Percentiles rank a stretch among this genome's conserved stretches.
phyloP scores from a whole-genome alignment of 1,284 basidiomycete genomes.

The Peniophora sp. region DNA sequence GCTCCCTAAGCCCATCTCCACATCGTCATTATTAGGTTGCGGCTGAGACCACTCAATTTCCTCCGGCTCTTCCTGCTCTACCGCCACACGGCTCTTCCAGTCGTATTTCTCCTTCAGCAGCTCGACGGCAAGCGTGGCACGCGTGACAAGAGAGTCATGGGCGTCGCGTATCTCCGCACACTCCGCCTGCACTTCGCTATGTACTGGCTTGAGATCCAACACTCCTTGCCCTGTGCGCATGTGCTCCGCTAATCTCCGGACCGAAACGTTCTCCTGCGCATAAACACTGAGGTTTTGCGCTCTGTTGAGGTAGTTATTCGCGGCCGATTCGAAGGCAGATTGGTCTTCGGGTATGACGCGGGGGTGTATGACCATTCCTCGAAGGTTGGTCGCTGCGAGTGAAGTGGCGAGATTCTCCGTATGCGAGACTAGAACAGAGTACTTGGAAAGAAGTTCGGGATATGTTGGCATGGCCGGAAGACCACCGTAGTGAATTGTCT shows the following conservation, averaged over 20 bases:
- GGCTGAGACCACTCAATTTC: conserved; percentile 49
- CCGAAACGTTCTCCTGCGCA: conserved; percentile 57
- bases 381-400: conserved; percentile 35
- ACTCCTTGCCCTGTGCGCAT: conserved; percentile 34
- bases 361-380: conserved; percentile 51
- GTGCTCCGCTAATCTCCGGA: conserved; percentile 57
- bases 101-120: conserved; percentile 72
- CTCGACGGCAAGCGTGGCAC: conserved; percentile 62
- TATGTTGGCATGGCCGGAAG: conserved; percentile 57
- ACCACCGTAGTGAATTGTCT: conserved; percentile 51
- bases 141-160: conserved; percentile 64
- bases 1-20: conserved; percentile 11
- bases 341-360: conserved; percentile 50
- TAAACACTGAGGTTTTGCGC: conserved; percentile 71
- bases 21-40: conserved; percentile 27
- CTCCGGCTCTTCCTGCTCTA: conserved; percentile 68
- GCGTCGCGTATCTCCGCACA: conserved; percentile 56
- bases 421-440: conserved; percentile 73
- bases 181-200: conserved; percentile 56
- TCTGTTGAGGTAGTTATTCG: conserved; percentile 64
- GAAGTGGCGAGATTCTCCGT: conserved; percentile 36
- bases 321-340: conserved; percentile 48
- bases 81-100: conserved; percentile 65
- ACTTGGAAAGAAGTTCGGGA: conserved; percentile 78
- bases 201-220: conserved; percentile 23